Base-by-base conservation (phyloP, 1,284 basidiomycete species). In the Cryptococcus sp. region DNA sequence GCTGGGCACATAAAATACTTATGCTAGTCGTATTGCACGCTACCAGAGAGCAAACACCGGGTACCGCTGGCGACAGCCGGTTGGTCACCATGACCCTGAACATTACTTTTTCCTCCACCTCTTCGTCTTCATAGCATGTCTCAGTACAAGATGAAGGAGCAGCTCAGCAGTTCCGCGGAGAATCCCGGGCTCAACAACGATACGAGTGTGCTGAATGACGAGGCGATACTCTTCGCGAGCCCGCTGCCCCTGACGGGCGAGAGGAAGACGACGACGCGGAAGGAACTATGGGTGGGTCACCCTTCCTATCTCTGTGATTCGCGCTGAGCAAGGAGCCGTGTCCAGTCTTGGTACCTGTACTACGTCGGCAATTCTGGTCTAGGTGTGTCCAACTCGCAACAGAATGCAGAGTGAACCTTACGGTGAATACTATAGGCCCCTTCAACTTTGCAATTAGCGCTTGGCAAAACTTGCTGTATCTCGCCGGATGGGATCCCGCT, bases 361-460 rank as follows among this genome's bases (percentile, higher is more conserved):
- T 76, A 76, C 39, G 67, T 76, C 46, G 75, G 75, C 15, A 76
- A 76, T 53, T 71, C 68, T 17, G 75, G 75, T n/a, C 59, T 76
- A 8, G 73, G 71, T 68, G 41, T 46, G 68, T 65, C 8, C 7
- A 5, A 27, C 40, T 23, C n/a, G 17, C 19, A 35, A 17, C 19
- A 35, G 31, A 35, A 8, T 35, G 31, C 13, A 10, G 23, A 11
- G 16, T 53, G 25, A 42, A 10, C 45, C 25, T 5, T 48, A 17
- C n/a, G 20, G 19, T 35, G 27, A 47, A 42, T 41, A 15, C 15
- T 25, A 38, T 47, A 70, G 70, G 74, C 7, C 74, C 74, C 3
- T 76, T 76, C 70, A 76, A 76, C 62, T 76, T 76, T 60, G 73
- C 75, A 25, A 75, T 76, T 42, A 67, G 66, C 11, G 73, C 73